Percentiles rank a stretch among this genome's conserved stretches.
Conservation (phyloP, 371 early-diverging fungal genomes). For the Circinella minor region DNA sequence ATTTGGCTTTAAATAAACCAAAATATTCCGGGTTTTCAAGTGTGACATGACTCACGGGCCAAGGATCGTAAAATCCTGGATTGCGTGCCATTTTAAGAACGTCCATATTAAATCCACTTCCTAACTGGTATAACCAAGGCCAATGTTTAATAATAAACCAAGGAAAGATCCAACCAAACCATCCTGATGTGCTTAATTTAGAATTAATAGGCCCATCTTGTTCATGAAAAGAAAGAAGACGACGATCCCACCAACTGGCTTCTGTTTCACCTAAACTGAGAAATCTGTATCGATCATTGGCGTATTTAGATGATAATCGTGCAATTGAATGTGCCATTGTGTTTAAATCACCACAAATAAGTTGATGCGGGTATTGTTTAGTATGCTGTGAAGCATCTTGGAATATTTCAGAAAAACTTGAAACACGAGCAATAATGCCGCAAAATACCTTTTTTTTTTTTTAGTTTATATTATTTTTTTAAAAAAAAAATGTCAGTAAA, state of each 20-base stretch:
- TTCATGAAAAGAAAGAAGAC: slow-evolving; percentile 53
- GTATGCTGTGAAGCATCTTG: slow-evolving; percentile 54
- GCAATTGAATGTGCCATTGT: slow-evolving; percentile 85
- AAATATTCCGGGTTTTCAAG: slow-evolving; percentile 65
- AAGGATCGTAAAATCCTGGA: slow-evolving; percentile 82
- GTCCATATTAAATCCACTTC: slow-evolving; percentile 51
- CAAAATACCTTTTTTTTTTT: slow-evolving; percentile 59
- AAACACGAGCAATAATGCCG: slow-evolving; percentile 70
- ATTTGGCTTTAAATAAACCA: slow-evolving; percentile 73
- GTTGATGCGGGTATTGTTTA: slow-evolving; percentile 60
- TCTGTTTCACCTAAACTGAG: slow-evolving; percentile 71
- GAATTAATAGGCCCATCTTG: slow-evolving; percentile 49
- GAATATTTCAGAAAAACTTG: slow-evolving; percentile 72
- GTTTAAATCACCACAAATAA: slow-evolving; percentile 82
- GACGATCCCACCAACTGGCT: slow-evolving; percentile 73
- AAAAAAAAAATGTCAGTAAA: not conserved
- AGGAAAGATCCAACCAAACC: slow-evolving; percentile 8
- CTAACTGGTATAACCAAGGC: slow-evolving; percentile 15
- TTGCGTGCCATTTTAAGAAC: slow-evolving; percentile 63
- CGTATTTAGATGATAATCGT: slow-evolving; percentile 69
- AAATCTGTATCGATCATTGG: slow-evolving; percentile 69
- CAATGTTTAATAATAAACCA: not conserved
- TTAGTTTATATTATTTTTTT: too few species aligned
- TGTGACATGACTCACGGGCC: slow-evolving; percentile 65
- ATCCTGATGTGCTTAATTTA: slow-evolving; percentile 45